Evolutionary conservation across 805 yeast genomes (phyloP), one percentile per base, ranked within the genome.

Genomic region (Kockiozyma suomiensis): DNA sequence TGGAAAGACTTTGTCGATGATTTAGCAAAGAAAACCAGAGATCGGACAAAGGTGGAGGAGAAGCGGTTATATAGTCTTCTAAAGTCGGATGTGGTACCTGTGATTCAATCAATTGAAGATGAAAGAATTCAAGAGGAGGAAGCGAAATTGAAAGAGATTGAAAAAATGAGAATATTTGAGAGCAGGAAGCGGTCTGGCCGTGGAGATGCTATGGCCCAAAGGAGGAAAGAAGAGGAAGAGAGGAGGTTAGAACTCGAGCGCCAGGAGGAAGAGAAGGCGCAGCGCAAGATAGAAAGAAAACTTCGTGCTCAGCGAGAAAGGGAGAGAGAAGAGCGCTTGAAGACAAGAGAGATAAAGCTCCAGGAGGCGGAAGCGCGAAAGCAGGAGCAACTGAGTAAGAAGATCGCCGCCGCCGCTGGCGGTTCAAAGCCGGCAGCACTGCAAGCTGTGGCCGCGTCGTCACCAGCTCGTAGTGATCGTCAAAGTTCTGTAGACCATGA

Each of bases 181-280:
- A 71, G 69, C 47, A 64, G 75, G 3, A 73, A 73, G 61, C 67
- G 73, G 30, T 70, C 74, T 1, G 67, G 73, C 19, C 70, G 76
- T 19, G 61, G 73, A 23, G 75, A 72, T 46, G 68, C 65, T 46
- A 59, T 66, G 51, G 62, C 63, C 47, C 55, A 52, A 12, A 61
- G 59, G 5, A 59, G 61, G 47, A 64, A 65, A 51, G 64, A 59
- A 25, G 70, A 66, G 32, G 70, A 69, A 45, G 70, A 66, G 33
- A 58, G 62, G 38, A 55, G 56, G 12, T 28, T 41, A 4, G 62
- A 54, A 37, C 51, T 45, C 21, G 61, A 61, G 50, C 50, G 48
- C 6, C 68, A 58, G 25, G 64, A 61, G 41, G 46, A 53, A 17
- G 65, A 65, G 38, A 56, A 56, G 37, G 58, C 26, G 23, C 59